Evolutionary conservation across 129 eudicot genomes (phyloP), one percentile per base, ranked within the genome.

Genomic region (Ambrosia artemisiifolia): DNA sequence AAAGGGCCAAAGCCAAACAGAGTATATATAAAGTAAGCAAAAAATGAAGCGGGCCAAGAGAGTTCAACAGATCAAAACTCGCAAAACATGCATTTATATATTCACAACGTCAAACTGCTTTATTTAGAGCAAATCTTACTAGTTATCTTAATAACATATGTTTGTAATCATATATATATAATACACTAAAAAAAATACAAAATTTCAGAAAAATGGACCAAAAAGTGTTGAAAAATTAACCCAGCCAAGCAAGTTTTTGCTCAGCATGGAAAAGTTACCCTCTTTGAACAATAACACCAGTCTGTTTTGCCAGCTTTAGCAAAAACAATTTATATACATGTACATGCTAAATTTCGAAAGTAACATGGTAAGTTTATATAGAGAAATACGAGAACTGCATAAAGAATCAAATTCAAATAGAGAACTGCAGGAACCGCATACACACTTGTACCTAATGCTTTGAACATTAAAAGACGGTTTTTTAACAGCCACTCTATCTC

Each of bases 261-360:
- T 19, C 34, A 12, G 65, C 42, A 60, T 8, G 6, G 8, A 32
- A 9, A 30, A 28, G 42, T 65, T 20, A n/a, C 54, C 20, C 42
- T 11, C 44, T 20, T 44, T 46, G 54, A 14, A 28, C 47, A 46
- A 33, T 33, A 33, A 35, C 18, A 7, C 6, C 46, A 35, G 62
- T 69, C 32, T 40, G 33, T 13, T n/a, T 51, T 69, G 74, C 48
- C 74, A 69, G 6, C 48, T 30, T 10, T 33, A 69, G 43, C 18
- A 63, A 46, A 54, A 66, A 44, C 40, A 40, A 66, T 24, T 66
- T 46, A 18, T 46, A 18, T 30, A 20, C 42, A 44, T 11, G 67
- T 35, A 63, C 67, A n/a, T n/a, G n/a, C n/a, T n/a, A n/a, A n/a
- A n/a, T n/a, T n/a, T n/a, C n/a, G n/a, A n/a, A n/a, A n/a, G n/a